Evolutionary conservation across 2,329 filamentous ascomycete species (phyloP), one percentile per base, ranked within the genome.

Genomic region (Gnomoniopsis sp.): DNA sequence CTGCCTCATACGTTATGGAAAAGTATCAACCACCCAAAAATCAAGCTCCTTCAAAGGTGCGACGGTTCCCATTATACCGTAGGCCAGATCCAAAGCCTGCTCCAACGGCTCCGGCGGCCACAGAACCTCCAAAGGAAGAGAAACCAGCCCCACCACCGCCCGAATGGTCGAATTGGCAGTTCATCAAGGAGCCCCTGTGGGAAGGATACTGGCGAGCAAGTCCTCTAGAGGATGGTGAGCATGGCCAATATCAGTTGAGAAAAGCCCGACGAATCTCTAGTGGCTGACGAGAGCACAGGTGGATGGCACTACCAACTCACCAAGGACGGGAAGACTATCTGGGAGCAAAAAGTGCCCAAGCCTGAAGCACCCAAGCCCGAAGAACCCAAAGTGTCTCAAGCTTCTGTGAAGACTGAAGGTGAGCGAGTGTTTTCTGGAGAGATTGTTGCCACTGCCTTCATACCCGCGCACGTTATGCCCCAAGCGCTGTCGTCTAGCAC

Each of bases 171-270:
- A 26, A 59, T 17, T 62, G 60, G 60, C 26, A 56, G 46, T 41
- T 49, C 15, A 33, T 59, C 23, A 38, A 54, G 4, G 48, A 33
- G 6, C 19, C 49, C 11, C 23, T 30, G 2, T 62, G 60, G 57
- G 59, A 61, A 14, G 59, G 59, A 21, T 49, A 58, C 36, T 61
- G 59, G 59, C 58, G 59, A 36, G 59, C 56, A 12, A 56, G 48
- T 6, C 21, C 46, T 7, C 34, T 41, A 4, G 49, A 50, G 21
- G 49, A 56, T 44, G 53, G 57, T 61, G 22, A 36, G 53, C 19
- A 14, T 23, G 43, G 3, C 14, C 15, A 3, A 15, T 22, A 12
- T 14, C 7, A 11, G 10, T 41, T 22, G 14, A 10, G 2, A 15
- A 38, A 8, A 11, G 23, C 21, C 26, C 12, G 12, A 10, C 7